Base-by-base conservation (phyloP, 371 early-diverging fungal species). In the Mortierella sp. region DNA sequence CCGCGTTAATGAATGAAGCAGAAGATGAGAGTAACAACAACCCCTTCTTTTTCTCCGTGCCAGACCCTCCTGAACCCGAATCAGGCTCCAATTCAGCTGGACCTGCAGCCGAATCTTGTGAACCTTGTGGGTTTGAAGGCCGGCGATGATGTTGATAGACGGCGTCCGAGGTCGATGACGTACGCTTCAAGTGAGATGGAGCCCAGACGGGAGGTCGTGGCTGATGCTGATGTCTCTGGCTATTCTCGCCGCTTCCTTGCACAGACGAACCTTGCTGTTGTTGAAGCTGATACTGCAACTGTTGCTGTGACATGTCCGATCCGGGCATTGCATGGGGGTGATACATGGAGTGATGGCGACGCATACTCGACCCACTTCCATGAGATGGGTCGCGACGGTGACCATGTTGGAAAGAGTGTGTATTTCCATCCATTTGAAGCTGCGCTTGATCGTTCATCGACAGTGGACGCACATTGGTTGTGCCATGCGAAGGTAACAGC, bases 141-240 rank as follows among this genome's bases (percentile, higher is more conserved):
- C 65, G 62, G 43, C 63, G 66, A 15, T 62, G 75, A 51, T 75
- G 75, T 53, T 37, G 18, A 50, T 59, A 15, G 70, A 66, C 46
- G 9, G 37, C 3, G 37, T 37, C 37, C 37, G 37, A 37, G 37
- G 66, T 62, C 7, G 70, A 61, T 1, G 66, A 66, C 4, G 67
- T 62, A 4, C 56, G 64, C 11, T 43, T 62, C 57, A 66, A 30
- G 16, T 67, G 67, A 29, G 64, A 65, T 29, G 75, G 71, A 7
- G 70, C 75, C 75, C 75, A 75, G 7, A 50, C 63, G 5, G 75
- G 75, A 21, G 64, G 75, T 6, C 67, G 66, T 16, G 75, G 71
- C n/a, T 66, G 75, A 18, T 70, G 64, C 9, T 37, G 37, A 37
- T 3, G 37, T 37, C 37, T 37, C 37, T 37, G 37, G 37, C 9